Evolutionary conservation across 371 early-diverging fungal species (phyloP).

Genomic region (Lichtheimia ramosa): DNA sequence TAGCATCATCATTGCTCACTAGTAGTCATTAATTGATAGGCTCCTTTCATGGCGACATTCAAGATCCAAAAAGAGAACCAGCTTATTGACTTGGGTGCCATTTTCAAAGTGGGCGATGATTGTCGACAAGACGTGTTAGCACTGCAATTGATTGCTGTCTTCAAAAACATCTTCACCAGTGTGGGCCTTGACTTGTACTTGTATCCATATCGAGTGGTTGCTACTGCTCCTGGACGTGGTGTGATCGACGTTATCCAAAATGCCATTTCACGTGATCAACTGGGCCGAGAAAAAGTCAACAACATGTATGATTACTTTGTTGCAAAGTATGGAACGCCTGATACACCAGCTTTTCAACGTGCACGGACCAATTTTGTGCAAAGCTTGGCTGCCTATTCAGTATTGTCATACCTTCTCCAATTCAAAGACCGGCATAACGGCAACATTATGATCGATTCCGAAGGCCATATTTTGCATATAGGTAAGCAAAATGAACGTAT

Average conservation of each 20-base stretch:
- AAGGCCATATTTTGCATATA: constrained; percentile 98
- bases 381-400: constrained; percentile 96
- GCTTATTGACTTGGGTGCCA: constrained; percentile 76
- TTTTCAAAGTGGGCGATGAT: constrained; percentile 99
- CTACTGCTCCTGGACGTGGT: constrained; percentile 97
- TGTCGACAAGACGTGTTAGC: constrained; percentile 99
- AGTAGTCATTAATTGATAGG: constrained; percentile 36
- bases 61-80: constrained; percentile 62
- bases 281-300: constrained; percentile 99
- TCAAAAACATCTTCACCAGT: constrained; percentile 94
- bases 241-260: constrained; percentile 99
- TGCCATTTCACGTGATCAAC: constrained; percentile 96
- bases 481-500: constrained; percentile 40
- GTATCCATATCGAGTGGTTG: constrained; percentile 98
- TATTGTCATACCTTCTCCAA: constrained; percentile 94
- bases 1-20: background rate
- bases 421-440: constrained; percentile 99
- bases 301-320: constrained; percentile 94
- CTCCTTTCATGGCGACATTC: constrained; percentile 99
- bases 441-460: constrained; percentile 98
- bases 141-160: constrained; percentile 96
- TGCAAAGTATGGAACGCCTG: constrained; percentile 92
- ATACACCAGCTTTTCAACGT: constrained; percentile 87
- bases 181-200: constrained; percentile 94
- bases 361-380: constrained; percentile 96